These are phyloP conservation scores for Candida oleophila DNA, from an alignment of 805 yeast genomes.

Conservation along the genomic window DNA sequence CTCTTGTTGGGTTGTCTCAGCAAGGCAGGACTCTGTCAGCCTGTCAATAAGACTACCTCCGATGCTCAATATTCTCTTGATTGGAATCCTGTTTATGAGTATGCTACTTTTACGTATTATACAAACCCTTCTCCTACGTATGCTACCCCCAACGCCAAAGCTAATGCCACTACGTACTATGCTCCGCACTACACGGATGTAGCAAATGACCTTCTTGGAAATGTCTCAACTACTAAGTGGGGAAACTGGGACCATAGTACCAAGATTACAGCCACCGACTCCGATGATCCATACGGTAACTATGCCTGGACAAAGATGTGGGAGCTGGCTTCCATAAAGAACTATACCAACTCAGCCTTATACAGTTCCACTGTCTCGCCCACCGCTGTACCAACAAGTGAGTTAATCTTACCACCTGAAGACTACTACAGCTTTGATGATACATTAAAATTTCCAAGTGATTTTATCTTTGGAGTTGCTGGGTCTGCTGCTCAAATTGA, in stretches of 20 bases:
- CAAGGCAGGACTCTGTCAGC: background rate
- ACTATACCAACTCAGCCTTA: conserved; percentile 14
- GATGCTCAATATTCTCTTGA: background rate
- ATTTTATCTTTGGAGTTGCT: conserved; percentile 27
- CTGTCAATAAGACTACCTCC: background rate
- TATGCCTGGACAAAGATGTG: conserved; percentile 19
- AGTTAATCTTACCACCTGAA: conserved; percentile 14
- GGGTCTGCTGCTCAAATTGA: conserved; percentile 35
- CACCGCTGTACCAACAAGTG: conserved; percentile 15
- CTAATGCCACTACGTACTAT: conserved; percentile 6
- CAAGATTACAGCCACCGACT: conserved; percentile 12
- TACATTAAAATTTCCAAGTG: conserved; percentile 14
- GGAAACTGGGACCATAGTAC: conserved; percentile 16
- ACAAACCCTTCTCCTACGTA: conserved; percentile 4
- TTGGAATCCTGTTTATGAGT: background rate
- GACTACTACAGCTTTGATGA: conserved; percentile 14
- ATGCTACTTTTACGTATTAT: background rate
- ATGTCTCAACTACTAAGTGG: conserved; percentile 16
- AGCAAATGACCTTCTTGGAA: conserved; percentile 1
- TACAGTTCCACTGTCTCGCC: conserved; percentile 17
- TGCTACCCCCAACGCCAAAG: conserved; percentile 3
- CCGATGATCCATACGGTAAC: conserved; percentile 19
- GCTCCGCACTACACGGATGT: conserved; percentile 9
- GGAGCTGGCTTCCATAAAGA: conserved; percentile 11
- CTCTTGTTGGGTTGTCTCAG: background rate